Evolutionary conservation across 768 basidiomycete species (phyloP), one percentile per base, ranked within the genome.

Genomic region (Multifurca ochricompacta): DNA sequence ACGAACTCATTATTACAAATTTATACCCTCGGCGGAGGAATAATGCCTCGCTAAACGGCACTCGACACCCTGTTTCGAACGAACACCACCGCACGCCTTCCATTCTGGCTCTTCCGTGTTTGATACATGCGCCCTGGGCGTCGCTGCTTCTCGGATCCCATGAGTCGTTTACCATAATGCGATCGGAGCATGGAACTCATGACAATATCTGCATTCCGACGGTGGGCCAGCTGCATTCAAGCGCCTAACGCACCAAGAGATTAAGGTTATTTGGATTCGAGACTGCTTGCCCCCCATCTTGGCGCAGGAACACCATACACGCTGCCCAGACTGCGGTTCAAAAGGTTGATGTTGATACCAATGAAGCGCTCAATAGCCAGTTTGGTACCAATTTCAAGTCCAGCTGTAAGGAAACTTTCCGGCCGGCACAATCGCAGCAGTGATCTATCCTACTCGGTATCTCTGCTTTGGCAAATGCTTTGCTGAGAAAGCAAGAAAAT

Each of bases 261-360:
- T 57, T 39, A 52, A 52, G 39, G 45, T 57, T 56, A 27, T 49
- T 46, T 35, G 28, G 31, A 37, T 56, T 50, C 3, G 19, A 28
- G 19, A 51, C 31, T 39, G 35, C 55, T 51, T 34, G 23, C 34
- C 49, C n/a, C 13, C 21, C 14, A 42, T 11, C 31, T 30, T 51
- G 49, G 55, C 42, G 42, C 23, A 51, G 44, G 49, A 45, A 31
- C 39, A 3, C 28, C 10, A 39, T 30, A 28, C 6, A 18, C 27
- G 21, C 10, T 18, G 36, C 45, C 53, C 53, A 32, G 39, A 21
- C 32, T 14, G 36, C 16, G 18, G 40, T 30, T 10, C 28, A 47
- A 40, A 53, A 32, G 42, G 52, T 53, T 48, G 23, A n/a, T n/a
- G n/a, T 41, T 27, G 47, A 51, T 39, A 47, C 45, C 56, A 45